These are phyloP conservation scores for Talaromyces funiculosus DNA, from an alignment of 2,329 filamentous ascomycete genomes.

Conservation along the genomic window DNA sequence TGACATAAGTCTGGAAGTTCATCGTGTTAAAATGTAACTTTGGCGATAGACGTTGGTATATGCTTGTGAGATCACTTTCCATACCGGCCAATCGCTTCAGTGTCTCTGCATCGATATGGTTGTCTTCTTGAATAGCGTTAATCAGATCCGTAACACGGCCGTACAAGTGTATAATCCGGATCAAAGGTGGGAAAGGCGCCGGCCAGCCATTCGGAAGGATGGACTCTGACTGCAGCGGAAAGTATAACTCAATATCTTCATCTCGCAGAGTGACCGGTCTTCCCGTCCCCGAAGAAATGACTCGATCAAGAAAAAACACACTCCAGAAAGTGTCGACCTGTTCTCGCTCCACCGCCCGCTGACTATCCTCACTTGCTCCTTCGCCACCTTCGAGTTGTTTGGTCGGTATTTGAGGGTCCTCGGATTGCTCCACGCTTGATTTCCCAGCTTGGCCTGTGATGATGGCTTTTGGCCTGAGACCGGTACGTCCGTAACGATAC, in stretches of 20 bases:
- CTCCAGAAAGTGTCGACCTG: conserved; percentile 85
- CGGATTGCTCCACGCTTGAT: conserved; percentile 40
- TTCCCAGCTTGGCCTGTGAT: conserved; percentile 40
- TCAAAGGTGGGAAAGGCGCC: conserved; percentile 70
- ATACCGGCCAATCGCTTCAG: conserved; percentile 67
- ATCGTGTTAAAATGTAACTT: conserved; percentile 75
- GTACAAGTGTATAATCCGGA: conserved; percentile 80
- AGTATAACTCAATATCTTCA: conserved; percentile 75
- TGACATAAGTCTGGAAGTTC: conserved; percentile 82
- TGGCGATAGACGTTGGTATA: conserved; percentile 68
- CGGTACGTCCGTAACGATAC: conserved; percentile 49
- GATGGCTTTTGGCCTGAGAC: conserved; percentile 53
- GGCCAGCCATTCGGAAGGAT: conserved; percentile 61
- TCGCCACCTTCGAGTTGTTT: not conserved
- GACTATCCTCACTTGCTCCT: conserved; percentile 18
- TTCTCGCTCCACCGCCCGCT: conserved; percentile 67
- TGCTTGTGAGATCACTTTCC: conserved; percentile 70
- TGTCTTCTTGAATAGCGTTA: conserved; percentile 66
- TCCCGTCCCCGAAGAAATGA: conserved; percentile 82
- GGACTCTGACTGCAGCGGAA: conserved; percentile 53
- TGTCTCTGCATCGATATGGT: conserved; percentile 69
- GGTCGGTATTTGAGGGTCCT: conserved; percentile 35
- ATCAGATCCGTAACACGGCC: conserved; percentile 77
- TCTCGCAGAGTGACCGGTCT: conserved; percentile 77
- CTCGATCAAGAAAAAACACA: conserved; percentile 78